These are phyloP conservation scores for Ostreobium quekettii DNA, from an alignment of 139 green algal genomes.

Conservation along the genomic window DNA sequence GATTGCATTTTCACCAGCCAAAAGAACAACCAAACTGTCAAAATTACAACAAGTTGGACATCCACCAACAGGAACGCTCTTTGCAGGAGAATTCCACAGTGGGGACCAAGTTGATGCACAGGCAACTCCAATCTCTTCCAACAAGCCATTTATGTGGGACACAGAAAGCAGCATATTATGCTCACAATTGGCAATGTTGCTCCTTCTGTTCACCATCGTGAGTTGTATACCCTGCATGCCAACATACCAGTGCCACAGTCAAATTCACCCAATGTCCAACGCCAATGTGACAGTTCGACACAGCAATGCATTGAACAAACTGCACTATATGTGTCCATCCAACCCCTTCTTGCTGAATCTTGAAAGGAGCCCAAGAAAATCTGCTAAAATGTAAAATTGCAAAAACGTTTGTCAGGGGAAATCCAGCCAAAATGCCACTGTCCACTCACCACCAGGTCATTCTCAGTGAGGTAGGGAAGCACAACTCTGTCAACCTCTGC, in stretches of 20 bases:
- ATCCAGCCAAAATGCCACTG: neutral
- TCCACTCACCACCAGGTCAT: constrained; percentile 19
- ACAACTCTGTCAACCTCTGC: constrained; percentile 31
- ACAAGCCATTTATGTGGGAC: neutral
- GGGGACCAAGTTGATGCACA: neutral
- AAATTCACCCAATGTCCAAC: neutral
- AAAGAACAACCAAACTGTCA: neutral
- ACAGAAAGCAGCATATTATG: neutral
- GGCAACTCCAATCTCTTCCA: neutral
- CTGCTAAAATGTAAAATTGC: neutral
- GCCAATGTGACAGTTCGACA: neutral
- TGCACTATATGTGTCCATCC: neutral
- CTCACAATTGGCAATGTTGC: neutral
- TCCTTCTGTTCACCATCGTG: neutral
- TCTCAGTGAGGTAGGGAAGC: constrained; percentile 30
- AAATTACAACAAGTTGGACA: neutral
- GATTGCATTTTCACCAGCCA: too few species aligned
- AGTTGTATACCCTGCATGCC: neutral
- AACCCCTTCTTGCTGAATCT: neutral
- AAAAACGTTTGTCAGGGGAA: neutral
- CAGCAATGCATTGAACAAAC: neutral
- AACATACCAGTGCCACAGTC: neutral
- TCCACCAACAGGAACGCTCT: neutral
- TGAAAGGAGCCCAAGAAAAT: neutral
- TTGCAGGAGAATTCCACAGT: neutral